Evolutionary conservation across 2,329 filamentous ascomycete species (phyloP), one percentile per base, ranked within the genome.

Genomic region (Tolypocladium nubicola): DNA sequence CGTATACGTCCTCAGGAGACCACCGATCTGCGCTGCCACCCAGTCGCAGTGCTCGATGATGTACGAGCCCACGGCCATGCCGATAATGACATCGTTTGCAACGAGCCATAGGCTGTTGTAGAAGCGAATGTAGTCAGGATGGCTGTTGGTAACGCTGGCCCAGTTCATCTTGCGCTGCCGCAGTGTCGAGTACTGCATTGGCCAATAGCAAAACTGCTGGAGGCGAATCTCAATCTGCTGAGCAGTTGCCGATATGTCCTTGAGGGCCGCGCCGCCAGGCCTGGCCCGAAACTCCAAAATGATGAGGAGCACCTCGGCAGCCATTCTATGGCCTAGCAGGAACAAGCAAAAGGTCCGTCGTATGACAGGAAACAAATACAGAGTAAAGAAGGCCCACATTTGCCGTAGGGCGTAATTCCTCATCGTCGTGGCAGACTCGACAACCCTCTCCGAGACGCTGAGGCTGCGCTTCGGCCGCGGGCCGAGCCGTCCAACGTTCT

Each of bases 91-190:
- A 74, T 99, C 94, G 74, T 99, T 99, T 37, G 92, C 92, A 26
- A 99, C 94, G 10, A 99, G 87, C 94, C 94, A 99, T 5, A 99
- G 77, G 67, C 91, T 97, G 71, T 99, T 99, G 75, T 97, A 99
- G 73, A 99, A 99, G 19, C 94, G 88, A 63, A 99, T 99, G 70
- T 99, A 99, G 71, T 99, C 94, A 0, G 93, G 90, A 71, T 99
- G 93, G 65, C 88, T 96, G 53, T 88, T 94, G 0, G 92, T 97
- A 57, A 97, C 88, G 69, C 93, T 97, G 58, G 91, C 89, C 93
- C 94, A 97, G 65, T 96, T 90, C 61, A 87, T 85, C 68, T 96
- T 95, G 43, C 92, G 82, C 67, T 89, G 86, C n/a, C 92, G 87
- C 52, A 99, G 73, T 19, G 91, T 97, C 49, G 93, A 81, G 68